Conservation (phyloP, 1,139 yeast species). For the Meyerozyma carpophila region DNA sequence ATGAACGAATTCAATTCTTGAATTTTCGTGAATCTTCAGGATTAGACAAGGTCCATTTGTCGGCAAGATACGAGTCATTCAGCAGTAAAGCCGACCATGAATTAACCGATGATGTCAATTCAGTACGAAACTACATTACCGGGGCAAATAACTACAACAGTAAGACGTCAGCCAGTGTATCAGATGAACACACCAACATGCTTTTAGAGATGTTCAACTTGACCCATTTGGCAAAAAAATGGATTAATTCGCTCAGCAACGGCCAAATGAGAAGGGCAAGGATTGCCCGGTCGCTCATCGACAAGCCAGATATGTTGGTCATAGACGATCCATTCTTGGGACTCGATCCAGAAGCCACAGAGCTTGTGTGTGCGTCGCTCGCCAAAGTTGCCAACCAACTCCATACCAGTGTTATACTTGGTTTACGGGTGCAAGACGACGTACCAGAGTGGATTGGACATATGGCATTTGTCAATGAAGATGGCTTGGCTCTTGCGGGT, state of each 20-base stretch:
- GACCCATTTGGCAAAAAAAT: slow-evolving; percentile 53
- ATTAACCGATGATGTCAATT: slow-evolving; percentile 69
- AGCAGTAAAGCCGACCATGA: slow-evolving; percentile 48
- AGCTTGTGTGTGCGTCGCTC: slow-evolving; percentile 47
- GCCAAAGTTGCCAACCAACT: slow-evolving; percentile 20
- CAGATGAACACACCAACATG: slow-evolving; percentile 26
- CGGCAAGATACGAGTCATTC: slow-evolving; percentile 84
- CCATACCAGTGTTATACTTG: slow-evolving; percentile 48
- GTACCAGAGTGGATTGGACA: slow-evolving; percentile 78
- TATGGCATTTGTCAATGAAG: slow-evolving; percentile 51
- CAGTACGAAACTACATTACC: slow-evolving; percentile 55
- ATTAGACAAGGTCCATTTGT: slow-evolving; percentile 69
- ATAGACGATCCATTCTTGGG: slow-evolving; percentile 94
- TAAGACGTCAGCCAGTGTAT: slow-evolving; percentile 11
- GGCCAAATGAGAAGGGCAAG: slow-evolving; percentile 93
- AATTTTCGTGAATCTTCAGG: slow-evolving; percentile 55
- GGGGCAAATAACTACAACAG: slow-evolving; percentile 46
- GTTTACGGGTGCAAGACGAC: slow-evolving; percentile 69
- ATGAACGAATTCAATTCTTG: slow-evolving; percentile 37
- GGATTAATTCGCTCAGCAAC: slow-evolving; percentile 85
- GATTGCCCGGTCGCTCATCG: slow-evolving; percentile 67
- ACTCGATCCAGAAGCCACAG: slow-evolving; percentile 70
- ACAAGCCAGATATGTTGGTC: slow-evolving; percentile 59
- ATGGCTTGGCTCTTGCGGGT: slow-evolving; percentile 52
- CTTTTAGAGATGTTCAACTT: slow-evolving; percentile 52